A percentile compares a stretch with the other conserved stretches of the same genome.
Conservation (phyloP, 345 rosid species). For the Fremontodendron californicum region DNA sequence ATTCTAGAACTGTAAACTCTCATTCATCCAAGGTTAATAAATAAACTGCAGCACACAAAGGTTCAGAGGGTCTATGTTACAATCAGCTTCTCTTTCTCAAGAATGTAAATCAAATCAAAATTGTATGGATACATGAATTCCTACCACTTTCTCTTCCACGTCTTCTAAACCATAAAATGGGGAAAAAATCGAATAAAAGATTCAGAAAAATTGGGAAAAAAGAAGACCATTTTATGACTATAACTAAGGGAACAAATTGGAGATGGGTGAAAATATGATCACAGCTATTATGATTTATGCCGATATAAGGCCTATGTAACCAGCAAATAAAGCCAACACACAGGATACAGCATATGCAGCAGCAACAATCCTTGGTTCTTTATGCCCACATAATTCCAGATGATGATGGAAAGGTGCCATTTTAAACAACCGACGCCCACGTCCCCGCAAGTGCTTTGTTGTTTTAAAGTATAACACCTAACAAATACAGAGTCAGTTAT, state of each 20-base stretch:
- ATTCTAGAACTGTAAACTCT: background rate
- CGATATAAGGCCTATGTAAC: constrained; percentile 53
- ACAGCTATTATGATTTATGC: constrained; percentile 39
- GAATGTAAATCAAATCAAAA: background rate
- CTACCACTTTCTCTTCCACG: background rate
- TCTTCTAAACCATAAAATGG: background rate
- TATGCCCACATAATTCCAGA: constrained; percentile 42
- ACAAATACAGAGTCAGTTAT: background rate
- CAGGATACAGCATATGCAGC: constrained; percentile 44
- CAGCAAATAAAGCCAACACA: constrained; percentile 47
- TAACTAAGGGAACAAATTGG: constrained; percentile 12
- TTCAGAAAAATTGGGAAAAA: background rate
- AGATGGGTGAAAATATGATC: background rate
- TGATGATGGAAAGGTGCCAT: constrained; percentile 57
- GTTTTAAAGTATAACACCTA: constrained; percentile 42
- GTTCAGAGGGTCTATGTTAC: background rate
- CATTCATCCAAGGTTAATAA: background rate
- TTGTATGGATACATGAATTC: background rate
- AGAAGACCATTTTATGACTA: background rate
- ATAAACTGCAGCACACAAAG: background rate
- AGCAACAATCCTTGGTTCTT: constrained; percentile 53
- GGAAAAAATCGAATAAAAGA: background rate
- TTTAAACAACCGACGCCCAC: constrained; percentile 36
- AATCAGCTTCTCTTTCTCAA: background rate
- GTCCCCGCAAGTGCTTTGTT: constrained; percentile 33